Evolutionary conservation across 176 grass and related monocot species (phyloP), one percentile per base, ranked within the genome.

Genomic region (Ensete glaucum): DNA sequence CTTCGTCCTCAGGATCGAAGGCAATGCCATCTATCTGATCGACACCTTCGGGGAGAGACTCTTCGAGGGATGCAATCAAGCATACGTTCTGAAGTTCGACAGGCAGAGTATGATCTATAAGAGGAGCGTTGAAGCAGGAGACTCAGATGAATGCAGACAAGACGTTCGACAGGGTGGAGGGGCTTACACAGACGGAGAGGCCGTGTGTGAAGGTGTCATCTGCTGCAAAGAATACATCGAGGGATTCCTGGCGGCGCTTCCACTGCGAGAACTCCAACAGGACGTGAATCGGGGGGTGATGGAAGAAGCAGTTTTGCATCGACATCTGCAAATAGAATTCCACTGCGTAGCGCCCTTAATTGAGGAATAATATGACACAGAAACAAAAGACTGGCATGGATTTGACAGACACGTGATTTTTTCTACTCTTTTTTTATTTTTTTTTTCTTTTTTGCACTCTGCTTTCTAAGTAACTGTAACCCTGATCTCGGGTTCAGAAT

Each of bases 181-280:
- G 51, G 71, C 8, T 58, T 34, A 34, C 29, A 34, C 29, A 34
- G 29, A 43, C 34, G n/a, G 14, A 10, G 74, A 76, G 74, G 77
- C 85, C 17, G 71, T 88, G 16, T 85, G 78, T 0, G 80, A 76
- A 29, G 93, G 93, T 59, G 86, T 78, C 57, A 86, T 82, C 14
- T 94, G 86, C 22, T 99, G 91, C 71, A 91, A 91, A 81, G 88
- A 89, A 24, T 99, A 94, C 77, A 91, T 99, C 72, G 94, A 91
- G 73, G 86, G 83, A 50, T 99, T 99, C 62, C 81, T 99, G 52
- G 95, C 95, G 24, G 85, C 95, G 69, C 77, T 99, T 66, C 91
- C 86, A 54, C 79, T 99, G 69, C 81, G 81, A 22, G 86, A 94
- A 71, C 75, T 99, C 9, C 84, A 94, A 83, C 57, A 67, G 29